These are phyloP conservation scores for Bruguiera gymnorhiza DNA, from an alignment of 345 rosid species.

Conservation along the genomic window DNA sequence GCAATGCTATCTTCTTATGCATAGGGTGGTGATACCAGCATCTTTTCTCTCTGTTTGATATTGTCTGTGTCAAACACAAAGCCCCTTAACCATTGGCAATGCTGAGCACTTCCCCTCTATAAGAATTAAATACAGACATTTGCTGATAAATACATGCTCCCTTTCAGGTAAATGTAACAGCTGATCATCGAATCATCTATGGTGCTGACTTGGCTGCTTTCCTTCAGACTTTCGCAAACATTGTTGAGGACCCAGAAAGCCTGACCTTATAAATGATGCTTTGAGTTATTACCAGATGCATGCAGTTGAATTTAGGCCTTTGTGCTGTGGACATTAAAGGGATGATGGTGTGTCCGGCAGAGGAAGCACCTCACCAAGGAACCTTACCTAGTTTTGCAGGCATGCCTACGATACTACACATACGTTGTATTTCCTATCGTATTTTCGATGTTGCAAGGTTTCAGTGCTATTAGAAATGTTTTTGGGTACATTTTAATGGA, in stretches of 20 bases:
- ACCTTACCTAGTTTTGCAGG: constrained; percentile 16
- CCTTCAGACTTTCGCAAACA: constrained; percentile 87
- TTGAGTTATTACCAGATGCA: constrained; percentile 4
- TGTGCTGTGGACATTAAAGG: constrained; percentile 2
- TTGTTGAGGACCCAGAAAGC: constrained; percentile 76
- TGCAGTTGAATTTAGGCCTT: constrained; percentile 8
- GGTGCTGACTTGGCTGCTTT: constrained; percentile 97
- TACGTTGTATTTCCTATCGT: constrained; percentile 22
- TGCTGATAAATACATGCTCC: not conserved
- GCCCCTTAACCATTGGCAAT: not conserved
- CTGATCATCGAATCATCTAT: constrained; percentile 89
- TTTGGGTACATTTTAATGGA: constrained; percentile 6
- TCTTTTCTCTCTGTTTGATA: no score
- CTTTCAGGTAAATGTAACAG: constrained; percentile 90
- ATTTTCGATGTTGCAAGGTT: constrained; percentile 9
- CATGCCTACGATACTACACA: constrained; percentile 6
- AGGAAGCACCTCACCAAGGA: constrained; percentile 14
- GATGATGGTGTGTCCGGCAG: constrained; percentile 11
- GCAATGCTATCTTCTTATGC: no score
- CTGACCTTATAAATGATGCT: constrained; percentile 56
- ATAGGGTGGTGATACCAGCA: no score
- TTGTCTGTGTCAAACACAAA: not conserved
- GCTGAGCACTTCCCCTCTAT: not conserved
- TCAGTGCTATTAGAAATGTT: constrained; percentile 2
- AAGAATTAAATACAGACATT: not conserved